Conservation (phyloP, 768 basidiomycete species). For the Mycena capillaripes region DNA sequence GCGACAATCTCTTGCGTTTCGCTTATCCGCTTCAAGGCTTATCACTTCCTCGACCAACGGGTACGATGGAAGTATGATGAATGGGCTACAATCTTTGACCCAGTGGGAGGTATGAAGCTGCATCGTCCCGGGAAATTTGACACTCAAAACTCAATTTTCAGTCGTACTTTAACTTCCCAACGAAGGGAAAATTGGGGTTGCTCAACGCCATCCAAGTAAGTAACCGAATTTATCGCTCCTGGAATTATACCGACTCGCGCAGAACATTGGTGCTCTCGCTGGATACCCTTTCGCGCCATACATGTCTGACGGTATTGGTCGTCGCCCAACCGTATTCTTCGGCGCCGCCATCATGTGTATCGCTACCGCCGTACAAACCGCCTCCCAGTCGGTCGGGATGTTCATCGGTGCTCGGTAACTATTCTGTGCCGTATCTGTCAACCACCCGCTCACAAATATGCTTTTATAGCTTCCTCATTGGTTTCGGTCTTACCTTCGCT, state of each 20-base stretch:
- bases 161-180: constrained; percentile 74
- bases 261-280: constrained; percentile 80
- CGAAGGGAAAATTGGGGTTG: constrained; percentile 71
- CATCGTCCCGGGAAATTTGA: no score
- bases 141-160: no score
- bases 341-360: constrained; percentile 81
- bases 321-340: constrained; percentile 73
- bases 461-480: constrained; percentile 70
- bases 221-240: constrained; percentile 6
- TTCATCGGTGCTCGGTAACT: constrained; percentile 83
- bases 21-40: constrained; percentile 55
- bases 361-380: constrained; percentile 78
- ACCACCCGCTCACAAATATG: constrained; percentile 16
- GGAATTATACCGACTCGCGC: not conserved
- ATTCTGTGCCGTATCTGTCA: not conserved
- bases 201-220: constrained; percentile 82
- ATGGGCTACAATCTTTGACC: constrained; percentile 77
- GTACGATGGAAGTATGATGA: constrained; percentile 86
- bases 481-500: constrained; percentile 83
- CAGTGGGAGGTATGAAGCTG: constrained; percentile 76
- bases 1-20: not conserved
- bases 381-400: constrained; percentile 80
- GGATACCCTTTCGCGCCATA: constrained; percentile 82
- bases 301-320: constrained; percentile 79
- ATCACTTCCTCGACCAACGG: constrained; percentile 85